Evolutionary conservation across 306 rosid genomes (phyloP), one percentile per base, ranked within the genome.

Genomic region (Astragalus membranaceus): DNA sequence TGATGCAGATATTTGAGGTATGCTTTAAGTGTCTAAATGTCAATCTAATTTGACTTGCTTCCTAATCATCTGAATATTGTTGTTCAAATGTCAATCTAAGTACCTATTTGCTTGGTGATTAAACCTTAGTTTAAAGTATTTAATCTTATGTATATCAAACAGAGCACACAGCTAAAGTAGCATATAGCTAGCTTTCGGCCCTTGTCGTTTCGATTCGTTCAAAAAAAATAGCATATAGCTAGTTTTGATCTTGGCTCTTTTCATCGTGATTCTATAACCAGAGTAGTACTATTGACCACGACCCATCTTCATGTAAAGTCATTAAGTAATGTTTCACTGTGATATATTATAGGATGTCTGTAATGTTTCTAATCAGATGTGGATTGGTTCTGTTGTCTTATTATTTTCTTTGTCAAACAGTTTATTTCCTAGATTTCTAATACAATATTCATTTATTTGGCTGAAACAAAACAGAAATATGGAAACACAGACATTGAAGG

Each of bases 1-100:
- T 91, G 78, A 95, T 95, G 99, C 91, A 84, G 78, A 91, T 95
- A 64, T 95, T 95, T 81, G 99, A 95, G 99, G 99, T 94, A 26
- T 26, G 30, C 33, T 53, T 79, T 63, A 4, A 10, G 6, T 59
- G 46, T 67, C 70, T 42, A 52, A 58, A 32, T 47, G 36, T 15
- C 53, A 41, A 42, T 65, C 58, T 15, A 20, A 60, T 36, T 37
- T 37, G 8, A 42, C 32, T 77, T 50, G 8, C 39, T 35, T 67
- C 41, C 15, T 32, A 32, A 42, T 66, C 23, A 20, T 20, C 23
- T 57, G n/a, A n/a, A 8, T n/a, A 49, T 63, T 20, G 30, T 63
- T 49, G 60, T 75, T 61, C 54, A 33, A 66, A 49, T 59, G 20
- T 39, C 49, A 69, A 47, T 8, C 11, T 47, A 29, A 46, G 51